Percentiles rank a stretch among this genome's conserved stretches.
Evolutionary conservation across 2,329 filamentous ascomycete species (phyloP).

Genomic region (Ascochyta viciae-villosae): DNA sequence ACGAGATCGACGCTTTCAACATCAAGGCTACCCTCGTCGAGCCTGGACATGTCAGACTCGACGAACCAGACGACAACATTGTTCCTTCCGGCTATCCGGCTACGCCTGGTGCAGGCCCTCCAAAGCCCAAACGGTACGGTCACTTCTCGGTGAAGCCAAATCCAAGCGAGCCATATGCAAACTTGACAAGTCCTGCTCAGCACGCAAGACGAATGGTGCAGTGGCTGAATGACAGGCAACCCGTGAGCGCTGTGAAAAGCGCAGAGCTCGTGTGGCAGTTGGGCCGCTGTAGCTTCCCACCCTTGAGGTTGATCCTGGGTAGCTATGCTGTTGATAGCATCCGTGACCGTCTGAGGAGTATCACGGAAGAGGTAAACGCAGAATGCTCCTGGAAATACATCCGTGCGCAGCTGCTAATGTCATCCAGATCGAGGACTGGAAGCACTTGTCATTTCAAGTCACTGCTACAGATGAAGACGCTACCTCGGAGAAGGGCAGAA

Average conservation of each 20-base stretch:
- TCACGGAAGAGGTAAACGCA: slow-evolving; percentile 81
- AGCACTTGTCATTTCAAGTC: slow-evolving; percentile 34
- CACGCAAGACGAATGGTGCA: slow-evolving; percentile 92
- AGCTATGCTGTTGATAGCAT: slow-evolving; percentile 97
- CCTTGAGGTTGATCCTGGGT: slow-evolving; percentile 82
- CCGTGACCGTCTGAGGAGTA: slow-evolving; percentile 82
- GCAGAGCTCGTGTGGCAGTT: slow-evolving; percentile 93
- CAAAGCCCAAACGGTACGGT: slow-evolving; percentile 76
- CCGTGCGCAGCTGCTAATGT: not conserved
- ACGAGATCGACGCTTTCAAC: slow-evolving; percentile 90
- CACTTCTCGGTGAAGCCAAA: slow-evolving; percentile 91
- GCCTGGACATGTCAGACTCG: slow-evolving; percentile 84
- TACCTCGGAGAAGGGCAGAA: slow-evolving; percentile 26
- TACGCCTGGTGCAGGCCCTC: slow-evolving; percentile 41
- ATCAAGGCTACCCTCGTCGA: slow-evolving; percentile 94
- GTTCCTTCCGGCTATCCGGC: slow-evolving; percentile 27
- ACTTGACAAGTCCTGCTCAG: slow-evolving; percentile 79
- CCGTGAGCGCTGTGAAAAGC: slow-evolving; percentile 89
- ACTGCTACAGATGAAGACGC: slow-evolving; percentile 30
- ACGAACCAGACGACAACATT: slow-evolving; percentile 70
- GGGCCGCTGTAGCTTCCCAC: slow-evolving; percentile 93
- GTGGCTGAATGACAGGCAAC: slow-evolving; percentile 92
- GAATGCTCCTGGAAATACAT: not conserved
- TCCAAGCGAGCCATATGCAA: slow-evolving; percentile 77
- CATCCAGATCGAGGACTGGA: slow-evolving; percentile 37